A percentile compares a stretch with the other conserved stretches of the same genome.
phyloP scores from a whole-genome alignment of 495 filamentous ascomycete genomes.

The Astrothelium macrocarpum region DNA sequence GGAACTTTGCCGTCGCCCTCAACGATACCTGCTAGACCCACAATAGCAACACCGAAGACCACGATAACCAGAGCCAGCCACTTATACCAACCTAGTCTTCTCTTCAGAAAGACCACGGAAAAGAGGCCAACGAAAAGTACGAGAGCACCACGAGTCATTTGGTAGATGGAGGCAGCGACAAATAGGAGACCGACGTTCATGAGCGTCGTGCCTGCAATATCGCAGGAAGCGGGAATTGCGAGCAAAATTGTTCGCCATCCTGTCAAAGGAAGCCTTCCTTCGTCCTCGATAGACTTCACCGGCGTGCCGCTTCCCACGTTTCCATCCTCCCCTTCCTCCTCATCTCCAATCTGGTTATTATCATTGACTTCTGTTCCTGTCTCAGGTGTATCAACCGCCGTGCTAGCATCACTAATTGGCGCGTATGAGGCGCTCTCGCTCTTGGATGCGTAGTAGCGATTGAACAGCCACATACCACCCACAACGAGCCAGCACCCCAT shows the following conservation, averaged over 20 bases:
- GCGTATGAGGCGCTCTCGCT: conserved; percentile 49
- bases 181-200: conserved; percentile 95
- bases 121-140: conserved; percentile 94
- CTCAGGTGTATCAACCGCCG: conserved; percentile 12
- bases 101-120: conserved; percentile 79
- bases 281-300: conserved; percentile 17
- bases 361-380: conserved; percentile 6
- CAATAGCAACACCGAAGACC: conserved; percentile 76
- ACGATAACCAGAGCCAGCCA: conserved; percentile 84
- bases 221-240: conserved; percentile 80
- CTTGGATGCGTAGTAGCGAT: conserved; percentile 36
- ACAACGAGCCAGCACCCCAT: conserved; percentile 88
- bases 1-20: conserved; percentile 41
- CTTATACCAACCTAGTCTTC: conserved; percentile 69
- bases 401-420: conserved; percentile 38
- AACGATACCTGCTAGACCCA: conserved; percentile 79
- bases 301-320: conserved; percentile 26
- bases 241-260: conserved; percentile 70
- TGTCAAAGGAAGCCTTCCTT: conserved; percentile 46
- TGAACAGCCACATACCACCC: conserved; percentile 52
- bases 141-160: conserved; percentile 93
- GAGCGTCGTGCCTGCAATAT: conserved; percentile 87
- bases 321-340: conserved; percentile 39
- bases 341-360: conserved; percentile 27
- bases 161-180: conserved; percentile 90